Base-by-base conservation (phyloP, 371 early-diverging fungal species). In the Mucor saturninus region DNA sequence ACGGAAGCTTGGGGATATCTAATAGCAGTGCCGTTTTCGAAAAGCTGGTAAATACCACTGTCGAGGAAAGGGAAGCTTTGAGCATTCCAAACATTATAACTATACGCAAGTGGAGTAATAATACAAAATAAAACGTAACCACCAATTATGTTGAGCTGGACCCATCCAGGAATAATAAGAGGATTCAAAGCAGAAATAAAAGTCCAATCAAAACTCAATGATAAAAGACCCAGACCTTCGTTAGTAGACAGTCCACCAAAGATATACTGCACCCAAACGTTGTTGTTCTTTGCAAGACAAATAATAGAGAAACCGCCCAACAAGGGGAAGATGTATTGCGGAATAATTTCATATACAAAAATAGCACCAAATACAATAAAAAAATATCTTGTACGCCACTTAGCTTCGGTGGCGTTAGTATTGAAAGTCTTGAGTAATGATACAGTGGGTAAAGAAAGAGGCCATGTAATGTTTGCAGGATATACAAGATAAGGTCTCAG, bases 391-490 rank as follows among this genome's bases (percentile, higher is more conserved):
- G 77, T 75, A n/a, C 90, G 65, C 83, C 88, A 87, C 57, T 85
- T 82, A 48, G 90, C 76, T 60, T 83, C 82, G 30, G 79, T 72
- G 26, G 84, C 78, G 32, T 79, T 72, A 0, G 76, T 46, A 67
- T 93, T 93, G 26, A 94, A 81, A 0, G 93, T 85, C 29, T 81
- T 80, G 62, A 93, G 84, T 30, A 95, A 64, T 1, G 95, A 89
- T 10, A 91, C 86, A 28, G 80, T 84, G 39, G 93, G 86, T 28
- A 97, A 75, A 29, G 80, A 85, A 9, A 83, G 73, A 4, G 96
- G 96, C 96, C 96, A 97, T 37, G 94, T 80, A 93, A 97, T 95
- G 48, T 81, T 76, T 2, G 89, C 75, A 7, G 95, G 95, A 38
- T 88, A 83, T 9, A 97, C 93, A 14, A 96, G 77, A 21, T 21